Base-by-base conservation (phyloP, 2,329 filamentous ascomycete species). In the Fusarium succisae region DNA sequence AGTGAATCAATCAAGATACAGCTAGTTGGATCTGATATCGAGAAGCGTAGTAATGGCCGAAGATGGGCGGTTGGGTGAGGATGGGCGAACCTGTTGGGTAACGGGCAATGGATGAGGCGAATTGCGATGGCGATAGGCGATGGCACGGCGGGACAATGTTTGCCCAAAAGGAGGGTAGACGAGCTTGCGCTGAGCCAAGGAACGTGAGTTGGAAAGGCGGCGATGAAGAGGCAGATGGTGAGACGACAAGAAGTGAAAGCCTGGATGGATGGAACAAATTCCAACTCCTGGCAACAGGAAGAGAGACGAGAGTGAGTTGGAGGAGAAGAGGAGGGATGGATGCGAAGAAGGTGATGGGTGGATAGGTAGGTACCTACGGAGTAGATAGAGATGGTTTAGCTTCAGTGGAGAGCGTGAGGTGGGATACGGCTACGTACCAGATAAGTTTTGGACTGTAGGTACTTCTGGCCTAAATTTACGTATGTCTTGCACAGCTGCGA, bases 241-340 rank as follows among this genome's bases (percentile, higher is more conserved):
- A 80, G 80, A 80, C 78, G 82, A 79, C 75, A 76, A 81, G 81
- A 84, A 85, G 81, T 81, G 79, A 82, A 81, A 77, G 81, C 81
- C 64, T 66, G 71, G 83, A 84, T 87, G 84, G 83, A 81, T 81
- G 82, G 78, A 81, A 79, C 47, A 76, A 70, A 77, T 80, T 82
- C 78, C 81, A 82, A 79, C 80, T 82, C 80, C 78, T 75, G 63
- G 69, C 72, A 78, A 76, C 71, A 70, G 70, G 73, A 77, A 75
- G 78, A 79, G 71, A 77, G 76, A 79, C 61, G 63, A 35, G 66
- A 74, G 72, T 78, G 73, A 63, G 70, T 73, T 73, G 73, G 64
- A 74, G 51, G 59, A 69, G 66, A 55, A 70, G 69, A 74, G 74
- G 69, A 72, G 77, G 77, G 73, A 73, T 70, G 64, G 66, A 59